phyloP scores from a whole-genome alignment of 768 basidiomycete genomes.

The Boletus coccyginus region DNA sequence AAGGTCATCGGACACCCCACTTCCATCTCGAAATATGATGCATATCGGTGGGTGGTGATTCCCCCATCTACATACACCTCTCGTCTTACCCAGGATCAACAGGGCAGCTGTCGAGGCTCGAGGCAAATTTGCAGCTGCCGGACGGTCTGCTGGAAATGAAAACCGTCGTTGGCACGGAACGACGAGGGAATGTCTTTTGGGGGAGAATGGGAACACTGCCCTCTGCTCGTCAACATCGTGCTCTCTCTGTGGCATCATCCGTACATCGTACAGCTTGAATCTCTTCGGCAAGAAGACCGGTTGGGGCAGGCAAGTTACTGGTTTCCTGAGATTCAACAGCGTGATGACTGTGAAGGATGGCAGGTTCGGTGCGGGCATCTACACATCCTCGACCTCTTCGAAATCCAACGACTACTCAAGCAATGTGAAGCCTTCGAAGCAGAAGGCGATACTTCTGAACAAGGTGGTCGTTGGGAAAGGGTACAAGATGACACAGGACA shows the following conservation, averaged over 20 bases:
- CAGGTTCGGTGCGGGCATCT: constrained; percentile 70
- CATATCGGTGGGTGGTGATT: constrained; percentile 49
- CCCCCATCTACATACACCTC: neutral
- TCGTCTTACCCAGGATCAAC: constrained; percentile 2
- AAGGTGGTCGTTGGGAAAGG: constrained; percentile 73
- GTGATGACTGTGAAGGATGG: constrained; percentile 2
- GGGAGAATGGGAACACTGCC: constrained; percentile 55
- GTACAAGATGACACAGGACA: constrained; percentile 61
- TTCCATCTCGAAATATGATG: constrained; percentile 53
- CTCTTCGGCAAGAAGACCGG: constrained; percentile 68
- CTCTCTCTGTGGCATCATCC: constrained; percentile 62
- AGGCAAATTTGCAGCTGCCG: constrained; percentile 53
- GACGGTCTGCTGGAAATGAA: constrained; percentile 64
- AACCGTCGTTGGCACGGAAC: constrained; percentile 79
- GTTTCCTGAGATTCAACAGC: neutral
- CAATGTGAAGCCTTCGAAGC: constrained; percentile 50
- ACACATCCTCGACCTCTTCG: constrained; percentile 77
- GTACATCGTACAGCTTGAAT: constrained; percentile 60
- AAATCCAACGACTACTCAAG: constrained; percentile 75
- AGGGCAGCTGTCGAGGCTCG: constrained; percentile 57
- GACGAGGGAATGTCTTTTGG: constrained; percentile 58
- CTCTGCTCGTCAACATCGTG: constrained; percentile 54
- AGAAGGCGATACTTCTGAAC: constrained; percentile 69
- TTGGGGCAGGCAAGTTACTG: constrained; percentile 55
- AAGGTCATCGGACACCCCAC: constrained; percentile 55